Evolutionary conservation across 441 rosid genomes (phyloP).

Genomic region (Viola pubescens): DNA sequence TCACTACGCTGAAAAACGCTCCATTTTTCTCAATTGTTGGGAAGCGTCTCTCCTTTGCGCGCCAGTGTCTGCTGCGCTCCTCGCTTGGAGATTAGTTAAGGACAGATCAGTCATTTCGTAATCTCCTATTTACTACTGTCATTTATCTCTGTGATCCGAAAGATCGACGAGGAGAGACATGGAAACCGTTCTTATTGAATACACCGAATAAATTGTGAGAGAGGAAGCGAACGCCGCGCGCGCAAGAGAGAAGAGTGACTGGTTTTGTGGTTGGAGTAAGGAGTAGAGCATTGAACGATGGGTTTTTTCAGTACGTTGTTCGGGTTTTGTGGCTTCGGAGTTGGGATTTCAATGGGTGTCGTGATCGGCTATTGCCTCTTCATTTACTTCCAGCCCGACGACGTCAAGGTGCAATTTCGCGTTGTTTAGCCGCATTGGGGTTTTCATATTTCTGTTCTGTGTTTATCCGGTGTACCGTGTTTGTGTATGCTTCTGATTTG

Average conservation of each 20-base stretch:
- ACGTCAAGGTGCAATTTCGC: slow-evolving; percentile 48
- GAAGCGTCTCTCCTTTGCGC: background rate
- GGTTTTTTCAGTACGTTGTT: slow-evolving; percentile 44
- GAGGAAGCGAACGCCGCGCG: too few species aligned
- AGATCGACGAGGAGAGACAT: background rate
- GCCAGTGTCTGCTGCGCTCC: too few species aligned
- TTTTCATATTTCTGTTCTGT: background rate
- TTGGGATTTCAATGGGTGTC: slow-evolving; percentile 72
- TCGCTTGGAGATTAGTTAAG: background rate
- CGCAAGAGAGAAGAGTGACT: too few species aligned
- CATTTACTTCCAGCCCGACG: slow-evolving; percentile 65
- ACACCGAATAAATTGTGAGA: too few species aligned
- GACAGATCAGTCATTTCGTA: background rate
- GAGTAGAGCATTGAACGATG: slow-evolving; percentile 9
- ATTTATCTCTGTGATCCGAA: slow-evolving; percentile 3
- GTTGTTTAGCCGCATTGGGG: background rate
- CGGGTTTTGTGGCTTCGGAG: slow-evolving; percentile 80
- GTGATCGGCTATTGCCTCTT: slow-evolving; percentile 68
- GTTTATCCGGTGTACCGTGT: too few species aligned
- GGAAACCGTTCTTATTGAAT: background rate
- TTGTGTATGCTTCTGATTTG: background rate
- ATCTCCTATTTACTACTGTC: background rate
- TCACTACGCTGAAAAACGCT: too few species aligned
- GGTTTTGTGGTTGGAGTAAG: background rate
- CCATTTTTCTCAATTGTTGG: background rate